phyloP scores from a whole-genome alignment of 2,329 filamentous ascomycete genomes.

The Magnaporthiopsis rhizophila region DNA sequence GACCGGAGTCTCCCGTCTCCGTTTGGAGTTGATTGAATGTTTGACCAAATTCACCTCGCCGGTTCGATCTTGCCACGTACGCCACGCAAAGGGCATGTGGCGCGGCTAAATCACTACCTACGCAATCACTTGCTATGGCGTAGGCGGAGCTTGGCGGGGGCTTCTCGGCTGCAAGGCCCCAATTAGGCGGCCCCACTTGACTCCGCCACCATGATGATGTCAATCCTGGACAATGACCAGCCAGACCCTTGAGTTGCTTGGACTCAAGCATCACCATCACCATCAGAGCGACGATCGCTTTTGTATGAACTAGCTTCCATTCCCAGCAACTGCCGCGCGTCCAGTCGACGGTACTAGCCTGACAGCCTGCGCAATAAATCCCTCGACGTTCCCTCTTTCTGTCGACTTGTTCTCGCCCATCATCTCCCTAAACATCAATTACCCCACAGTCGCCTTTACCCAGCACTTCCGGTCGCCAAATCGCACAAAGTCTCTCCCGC shows the following conservation, averaged over 20 bases:
- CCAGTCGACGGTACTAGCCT: not conserved
- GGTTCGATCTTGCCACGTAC: no score
- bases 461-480: not conserved
- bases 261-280: not conserved
- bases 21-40: not conserved
- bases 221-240: not conserved
- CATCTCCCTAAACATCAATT: not conserved
- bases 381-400: not conserved
- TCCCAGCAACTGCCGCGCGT: not conserved
- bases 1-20: no score
- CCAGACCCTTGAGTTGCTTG: not conserved
- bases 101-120: not conserved
- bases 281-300: not conserved
- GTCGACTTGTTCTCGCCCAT: not conserved
- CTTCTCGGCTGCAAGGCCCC: not conserved
- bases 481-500: slow-evolving; percentile 4
- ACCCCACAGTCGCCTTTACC: not conserved
- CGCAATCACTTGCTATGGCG: not conserved
- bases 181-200: not conserved
- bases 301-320: not conserved
- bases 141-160: not conserved
- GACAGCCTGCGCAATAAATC: not conserved
- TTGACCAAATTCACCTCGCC: no score
- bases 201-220: slow-evolving; percentile 5
- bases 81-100: not conserved